Evolutionary conservation across 129 eudicot genomes (phyloP).

Genomic region (Ambrosia trifida): DNA sequence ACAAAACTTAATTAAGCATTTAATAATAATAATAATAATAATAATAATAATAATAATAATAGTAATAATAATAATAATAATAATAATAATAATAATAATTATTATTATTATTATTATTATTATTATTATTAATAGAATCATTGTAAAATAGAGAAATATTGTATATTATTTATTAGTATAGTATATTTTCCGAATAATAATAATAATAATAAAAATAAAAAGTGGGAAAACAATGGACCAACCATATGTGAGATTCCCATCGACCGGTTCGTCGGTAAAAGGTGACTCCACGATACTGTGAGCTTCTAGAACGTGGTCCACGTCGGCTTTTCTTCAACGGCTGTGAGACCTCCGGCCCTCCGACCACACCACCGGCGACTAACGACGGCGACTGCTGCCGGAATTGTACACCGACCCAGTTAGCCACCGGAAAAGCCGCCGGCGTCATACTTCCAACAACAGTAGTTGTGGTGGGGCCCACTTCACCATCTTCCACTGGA

Average conservation of each 20-base stretch:
- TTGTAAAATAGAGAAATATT: no score
- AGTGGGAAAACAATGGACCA: conserved; percentile 22
- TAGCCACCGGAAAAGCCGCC: conserved; percentile 54
- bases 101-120: no score
- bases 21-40: no score
- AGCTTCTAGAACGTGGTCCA: conserved; percentile 95
- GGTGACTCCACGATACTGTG: conserved; percentile 97
- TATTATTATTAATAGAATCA: no score
- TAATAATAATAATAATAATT: no score
- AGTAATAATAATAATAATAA: neutral
- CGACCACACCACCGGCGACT: conserved; percentile 31
- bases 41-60: neutral
- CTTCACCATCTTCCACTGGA: conserved; percentile 63
- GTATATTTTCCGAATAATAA: no score
- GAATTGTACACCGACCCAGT: conserved; percentile 79
- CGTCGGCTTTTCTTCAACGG: conserved; percentile 91
- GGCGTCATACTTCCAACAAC: conserved; percentile 19
- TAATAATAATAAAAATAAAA: neutral
- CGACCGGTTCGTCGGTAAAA: conserved; percentile 99
- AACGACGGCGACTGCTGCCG: conserved; percentile 56
- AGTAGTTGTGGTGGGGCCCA: conserved; percentile 30
- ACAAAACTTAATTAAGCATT: no score
- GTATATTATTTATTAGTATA: no score
- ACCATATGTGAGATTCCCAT: conserved; percentile 99
- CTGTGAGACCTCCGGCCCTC: conserved; percentile 53